Conservation (phyloP, 164 flowering plant species). For the Aristolochia californica region DNA sequence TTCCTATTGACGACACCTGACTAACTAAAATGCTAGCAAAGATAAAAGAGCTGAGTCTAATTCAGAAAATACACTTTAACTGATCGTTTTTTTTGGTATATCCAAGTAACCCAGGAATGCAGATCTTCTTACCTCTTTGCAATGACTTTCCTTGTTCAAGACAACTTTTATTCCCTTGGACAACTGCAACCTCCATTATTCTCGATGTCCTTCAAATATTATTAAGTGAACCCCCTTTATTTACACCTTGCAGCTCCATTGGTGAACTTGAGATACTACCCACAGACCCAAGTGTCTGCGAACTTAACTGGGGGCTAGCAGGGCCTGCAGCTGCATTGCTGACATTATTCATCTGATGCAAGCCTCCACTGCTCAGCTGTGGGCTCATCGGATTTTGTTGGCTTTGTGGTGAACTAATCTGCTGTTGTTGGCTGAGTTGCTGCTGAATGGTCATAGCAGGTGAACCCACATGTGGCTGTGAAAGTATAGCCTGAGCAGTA, state of each 20-base stretch:
- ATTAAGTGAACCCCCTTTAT: conserved; percentile 45
- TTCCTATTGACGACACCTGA: no score
- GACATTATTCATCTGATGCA: conserved; percentile 51
- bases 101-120: no score
- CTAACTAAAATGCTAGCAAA: no score
- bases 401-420: conserved; percentile 41
- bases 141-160: no score
- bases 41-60: no score
- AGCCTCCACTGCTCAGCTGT: conserved; percentile 54
- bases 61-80: no score
- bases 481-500: conserved; percentile 34
- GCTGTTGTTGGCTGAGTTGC: conserved; percentile 38
- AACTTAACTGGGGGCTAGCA: conserved; percentile 90
- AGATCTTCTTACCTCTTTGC: no score
- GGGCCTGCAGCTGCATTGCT: conserved; percentile 66
- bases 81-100: no score
- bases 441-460: conserved; percentile 40
- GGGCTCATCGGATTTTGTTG: conserved; percentile 72
- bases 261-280: conserved; percentile 82
- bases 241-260: conserved; percentile 74
- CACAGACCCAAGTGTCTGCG: conserved; percentile 88
- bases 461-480: conserved; percentile 25
- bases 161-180: no score
- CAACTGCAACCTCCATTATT: not conserved
- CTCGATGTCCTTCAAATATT: conserved; percentile 12